These are phyloP conservation scores for Quercus dentata DNA, from an alignment of 306 rosid species.

Conservation along the genomic window DNA sequence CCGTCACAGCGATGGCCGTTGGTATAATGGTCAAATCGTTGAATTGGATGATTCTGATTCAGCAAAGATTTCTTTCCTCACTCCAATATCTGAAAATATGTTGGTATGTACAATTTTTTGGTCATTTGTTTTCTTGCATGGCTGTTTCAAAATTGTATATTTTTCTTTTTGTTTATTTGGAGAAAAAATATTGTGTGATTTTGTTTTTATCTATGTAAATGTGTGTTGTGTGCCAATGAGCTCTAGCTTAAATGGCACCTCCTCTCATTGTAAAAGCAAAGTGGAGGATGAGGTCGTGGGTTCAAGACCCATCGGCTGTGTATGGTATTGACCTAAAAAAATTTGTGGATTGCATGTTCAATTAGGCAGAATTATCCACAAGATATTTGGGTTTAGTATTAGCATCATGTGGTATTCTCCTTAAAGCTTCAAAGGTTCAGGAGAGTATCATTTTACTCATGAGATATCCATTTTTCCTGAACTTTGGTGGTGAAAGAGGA, in stretches of 20 bases:
- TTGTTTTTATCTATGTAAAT: constrained; percentile 5
- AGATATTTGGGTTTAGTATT: neutral
- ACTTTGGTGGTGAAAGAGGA: neutral
- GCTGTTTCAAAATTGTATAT: constrained; percentile 2
- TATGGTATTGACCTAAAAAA: too few species aligned
- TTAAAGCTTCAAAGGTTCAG: neutral
- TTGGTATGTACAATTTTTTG: constrained; percentile 46
- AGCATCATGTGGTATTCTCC: neutral
- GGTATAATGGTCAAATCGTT: constrained; percentile 79
- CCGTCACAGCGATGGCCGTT: constrained; percentile 83
- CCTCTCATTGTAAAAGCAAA: too few species aligned
- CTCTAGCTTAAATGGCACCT: too few species aligned
- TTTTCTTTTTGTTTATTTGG: neutral
- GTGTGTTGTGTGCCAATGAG: neutral
- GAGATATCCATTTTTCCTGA: neutral
- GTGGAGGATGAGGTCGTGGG: too few species aligned
- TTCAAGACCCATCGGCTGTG: too few species aligned
- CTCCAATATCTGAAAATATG: constrained; percentile 85
- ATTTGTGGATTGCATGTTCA: neutral
- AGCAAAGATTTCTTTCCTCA: constrained; percentile 80
- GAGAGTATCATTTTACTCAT: neutral
- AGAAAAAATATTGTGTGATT: neutral
- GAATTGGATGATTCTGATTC: constrained; percentile 47
- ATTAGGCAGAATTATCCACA: neutral
- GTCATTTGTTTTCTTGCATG: neutral